These are phyloP conservation scores for Extremus antarcticus DNA, from an alignment of 495 filamentous ascomycete species.

Conservation along the genomic window DNA sequence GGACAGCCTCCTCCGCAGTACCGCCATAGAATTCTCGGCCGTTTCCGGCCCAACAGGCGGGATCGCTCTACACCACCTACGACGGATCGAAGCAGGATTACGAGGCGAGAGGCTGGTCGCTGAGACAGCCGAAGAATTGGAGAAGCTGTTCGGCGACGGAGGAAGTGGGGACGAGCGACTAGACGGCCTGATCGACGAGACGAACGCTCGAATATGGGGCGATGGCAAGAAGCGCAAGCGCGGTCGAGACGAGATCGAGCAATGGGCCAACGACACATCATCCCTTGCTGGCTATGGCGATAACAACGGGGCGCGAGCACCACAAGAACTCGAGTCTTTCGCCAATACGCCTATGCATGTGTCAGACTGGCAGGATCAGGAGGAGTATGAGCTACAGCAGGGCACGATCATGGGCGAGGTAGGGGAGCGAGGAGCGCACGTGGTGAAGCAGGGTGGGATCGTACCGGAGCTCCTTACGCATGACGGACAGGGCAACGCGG, in stretches of 20 bases:
- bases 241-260: slow-evolving; percentile 11
- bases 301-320: slow-evolving; percentile 4
- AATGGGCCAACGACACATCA: slow-evolving; percentile 6
- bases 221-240: slow-evolving; percentile 15
- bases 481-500: slow-evolving; percentile 30
- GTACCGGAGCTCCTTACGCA: slow-evolving; percentile 14
- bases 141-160: slow-evolving; percentile 2
- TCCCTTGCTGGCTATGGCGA: background rate
- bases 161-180: slow-evolving; percentile 13
- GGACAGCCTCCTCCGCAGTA: slow-evolving; percentile 50
- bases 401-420: slow-evolving; percentile 29
- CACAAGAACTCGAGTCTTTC: slow-evolving; percentile 5
- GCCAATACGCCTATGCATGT: slow-evolving; percentile 16
- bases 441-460: slow-evolving; percentile 12
- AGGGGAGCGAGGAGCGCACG: slow-evolving; percentile 26
- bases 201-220: background rate
- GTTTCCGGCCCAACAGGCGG: slow-evolving; percentile 41
- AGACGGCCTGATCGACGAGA: slow-evolving; percentile 11
- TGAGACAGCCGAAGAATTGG: slow-evolving; percentile 27
- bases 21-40: slow-evolving; percentile 42
- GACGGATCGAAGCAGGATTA: slow-evolving; percentile 54
- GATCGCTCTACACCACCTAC: slow-evolving; percentile 52
- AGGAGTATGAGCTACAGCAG: slow-evolving; percentile 40
- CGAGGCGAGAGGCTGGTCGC: slow-evolving; percentile 45
- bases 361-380: slow-evolving; percentile 41